phyloP scores from a whole-genome alignment of 495 filamentous ascomycete species.

The Neurospora sp. region DNA sequence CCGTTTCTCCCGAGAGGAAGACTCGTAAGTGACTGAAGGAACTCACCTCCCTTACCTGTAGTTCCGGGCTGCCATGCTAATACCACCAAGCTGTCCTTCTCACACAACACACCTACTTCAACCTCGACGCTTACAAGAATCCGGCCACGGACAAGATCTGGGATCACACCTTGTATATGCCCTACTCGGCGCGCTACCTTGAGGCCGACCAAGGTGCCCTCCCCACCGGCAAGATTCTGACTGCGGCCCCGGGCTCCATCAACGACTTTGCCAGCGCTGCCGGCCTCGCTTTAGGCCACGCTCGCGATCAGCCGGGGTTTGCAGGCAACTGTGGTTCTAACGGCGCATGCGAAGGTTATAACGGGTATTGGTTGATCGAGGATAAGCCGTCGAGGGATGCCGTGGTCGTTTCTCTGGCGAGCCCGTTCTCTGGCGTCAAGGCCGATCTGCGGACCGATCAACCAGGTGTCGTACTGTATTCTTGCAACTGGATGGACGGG shows the following conservation, averaged over 20 bases:
- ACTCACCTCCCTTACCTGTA: neutral
- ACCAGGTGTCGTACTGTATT: conserved; percentile 60
- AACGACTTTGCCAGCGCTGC: conserved; percentile 61
- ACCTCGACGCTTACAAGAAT: conserved; percentile 65
- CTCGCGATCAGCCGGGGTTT: conserved; percentile 45
- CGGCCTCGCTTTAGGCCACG: conserved; percentile 53
- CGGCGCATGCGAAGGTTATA: conserved; percentile 64
- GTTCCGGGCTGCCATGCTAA: conserved; percentile 22
- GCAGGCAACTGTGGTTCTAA: conserved; percentile 54
- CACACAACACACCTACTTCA: conserved; percentile 77
- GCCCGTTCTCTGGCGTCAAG: conserved; percentile 53
- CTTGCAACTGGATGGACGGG: conserved; percentile 62
- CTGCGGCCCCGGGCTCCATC: conserved; percentile 44
- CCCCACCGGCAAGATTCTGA: conserved; percentile 60
- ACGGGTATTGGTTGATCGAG: conserved; percentile 66
- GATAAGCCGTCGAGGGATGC: conserved; percentile 44
- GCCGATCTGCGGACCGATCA: conserved; percentile 63
- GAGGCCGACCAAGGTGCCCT: conserved; percentile 58
- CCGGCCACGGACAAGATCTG: conserved; percentile 50
- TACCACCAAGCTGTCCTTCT: conserved; percentile 55
- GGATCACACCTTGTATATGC: conserved; percentile 61
- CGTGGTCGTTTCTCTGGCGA: conserved; percentile 47
- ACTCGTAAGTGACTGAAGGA: conserved; percentile 30
- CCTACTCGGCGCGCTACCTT: conserved; percentile 59
- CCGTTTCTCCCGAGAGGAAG: conserved; percentile 36